phyloP scores from a whole-genome alignment of 2,329 filamentous ascomycete species.

The Alternaria sp. region DNA sequence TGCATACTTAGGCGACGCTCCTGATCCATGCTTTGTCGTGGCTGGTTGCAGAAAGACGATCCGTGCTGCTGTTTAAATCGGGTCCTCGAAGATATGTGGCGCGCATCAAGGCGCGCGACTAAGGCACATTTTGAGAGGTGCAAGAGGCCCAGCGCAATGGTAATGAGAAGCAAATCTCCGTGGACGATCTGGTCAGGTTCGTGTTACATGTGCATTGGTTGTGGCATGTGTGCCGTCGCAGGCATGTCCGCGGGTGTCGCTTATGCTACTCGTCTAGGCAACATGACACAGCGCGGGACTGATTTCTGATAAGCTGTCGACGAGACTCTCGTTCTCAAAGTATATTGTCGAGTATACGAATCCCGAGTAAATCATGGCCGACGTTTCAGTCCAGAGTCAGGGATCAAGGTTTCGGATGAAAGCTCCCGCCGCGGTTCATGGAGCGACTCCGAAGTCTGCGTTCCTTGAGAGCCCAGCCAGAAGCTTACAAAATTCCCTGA shows the following conservation, averaged over 20 bases:
- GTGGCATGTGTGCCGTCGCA: conserved; percentile 19
- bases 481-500: conserved; percentile 11
- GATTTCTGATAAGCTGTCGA: conserved; percentile 33
- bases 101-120: conserved; percentile 11
- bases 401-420: neutral
- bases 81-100: conserved; percentile 6
- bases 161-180: conserved; percentile 23
- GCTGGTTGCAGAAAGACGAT: conserved; percentile 4
- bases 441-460: conserved; percentile 1
- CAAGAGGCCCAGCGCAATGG: conserved; percentile 24
- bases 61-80: conserved; percentile 3
- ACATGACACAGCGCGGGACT: conserved; percentile 20
- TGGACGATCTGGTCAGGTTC: conserved; percentile 17
- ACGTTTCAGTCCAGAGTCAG: conserved; percentile 7
- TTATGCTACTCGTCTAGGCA: conserved; percentile 25
- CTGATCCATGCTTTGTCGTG: conserved; percentile 29
- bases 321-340: neutral
- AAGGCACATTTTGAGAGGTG: conserved; percentile 14
- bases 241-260: conserved; percentile 13
- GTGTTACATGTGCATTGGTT: conserved; percentile 27
- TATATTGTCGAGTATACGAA: conserved; percentile 5
- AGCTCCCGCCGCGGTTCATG: neutral
- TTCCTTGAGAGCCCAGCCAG: conserved; percentile 10
- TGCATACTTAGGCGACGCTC: conserved; percentile 21
- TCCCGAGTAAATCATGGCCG: neutral